Base-by-base conservation (phyloP, 1,284 basidiomycete genomes). In the Ceratobasidium sp. region DNA sequence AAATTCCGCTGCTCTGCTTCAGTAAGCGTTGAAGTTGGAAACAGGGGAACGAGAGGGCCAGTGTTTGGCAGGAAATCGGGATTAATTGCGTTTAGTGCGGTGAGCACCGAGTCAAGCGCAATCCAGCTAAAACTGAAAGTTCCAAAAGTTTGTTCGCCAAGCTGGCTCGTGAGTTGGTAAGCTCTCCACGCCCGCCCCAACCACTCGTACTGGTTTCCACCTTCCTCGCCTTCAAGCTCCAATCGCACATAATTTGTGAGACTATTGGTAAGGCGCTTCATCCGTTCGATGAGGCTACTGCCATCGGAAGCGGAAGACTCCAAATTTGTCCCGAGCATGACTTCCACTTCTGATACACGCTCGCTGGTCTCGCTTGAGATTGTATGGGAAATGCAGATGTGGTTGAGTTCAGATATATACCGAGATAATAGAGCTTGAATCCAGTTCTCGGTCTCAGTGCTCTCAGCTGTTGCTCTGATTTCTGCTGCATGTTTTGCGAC, bases 91-190 rank as follows among this genome's bases (percentile, higher is more conserved):
- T 64, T 39, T n/a, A 69, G 53, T 1, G 72, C 72, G 0, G 82
- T 82, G 73, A 89, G 88, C 39, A 88, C 81, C 12, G 81, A 82
- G 2, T 85, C 84, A 39, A 90, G 79, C 2, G 86, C 84, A 28
- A 90, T 77, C 86, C 86, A 90, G 36, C 84, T 83, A 78, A 89
- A 89, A 76, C 86, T 88, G 58, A 84, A 81, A 26, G 85, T 85
- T 0, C 88, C 89, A 75, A 89, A 89, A 2, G 76, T 74, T n/a
- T 81, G 78, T 18, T 78, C 78, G 5, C 59, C 59, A 26, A 62
- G 50, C 1, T 41, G 21, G 32, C 60, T 62, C 21, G 34, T 58
- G 8, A 65, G 39, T 2, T 46, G 4, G 12, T 69, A 69, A 18
- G 55, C 62, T 18, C 34, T 64, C 73, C 73, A 74, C 6, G 73